A percentile compares a stretch with the other conserved stretches of the same genome.
phyloP scores from a whole-genome alignment of 2,329 filamentous ascomycete species.

The Neospermospora avenae region DNA sequence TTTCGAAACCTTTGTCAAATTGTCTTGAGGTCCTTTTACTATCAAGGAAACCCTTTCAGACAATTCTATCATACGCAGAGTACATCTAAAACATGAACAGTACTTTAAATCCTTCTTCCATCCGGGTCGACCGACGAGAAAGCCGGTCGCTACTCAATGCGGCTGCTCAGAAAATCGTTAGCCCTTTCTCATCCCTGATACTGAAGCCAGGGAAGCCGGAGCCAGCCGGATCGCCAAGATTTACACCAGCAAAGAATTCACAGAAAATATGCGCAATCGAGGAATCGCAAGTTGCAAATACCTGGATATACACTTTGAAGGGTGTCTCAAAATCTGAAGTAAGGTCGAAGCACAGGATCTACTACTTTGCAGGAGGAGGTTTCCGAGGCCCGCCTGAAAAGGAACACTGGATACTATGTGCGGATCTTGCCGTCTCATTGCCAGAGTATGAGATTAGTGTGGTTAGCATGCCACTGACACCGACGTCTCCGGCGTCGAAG shows the following conservation, averaged over 20 bases:
- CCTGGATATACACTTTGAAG: conserved; percentile 17
- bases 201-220: conserved; percentile 9
- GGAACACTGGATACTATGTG: conserved; percentile 21
- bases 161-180: conserved; percentile 12
- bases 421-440: conserved; percentile 14
- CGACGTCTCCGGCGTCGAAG: conserved; percentile 12
- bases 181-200: conserved; percentile 12
- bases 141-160: conserved; percentile 7
- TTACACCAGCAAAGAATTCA: conserved; percentile 14
- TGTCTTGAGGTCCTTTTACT: neutral
- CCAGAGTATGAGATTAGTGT: conserved; percentile 21
- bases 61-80: neutral
- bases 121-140: conserved; percentile 10
- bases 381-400: conserved; percentile 15
- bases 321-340: neutral
- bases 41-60: neutral
- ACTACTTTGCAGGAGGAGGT: conserved; percentile 36
- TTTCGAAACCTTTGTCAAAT: neutral
- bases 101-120: neutral
- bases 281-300: conserved; percentile 12
- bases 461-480: conserved; percentile 19
- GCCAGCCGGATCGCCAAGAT: conserved; percentile 11
- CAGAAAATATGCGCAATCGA: conserved; percentile 7
- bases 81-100: neutral
- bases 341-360: conserved; percentile 9